Evolutionary conservation across 2,329 filamentous ascomycete species (phyloP).

Genomic region (Ophiocordyceps sinensis): DNA sequence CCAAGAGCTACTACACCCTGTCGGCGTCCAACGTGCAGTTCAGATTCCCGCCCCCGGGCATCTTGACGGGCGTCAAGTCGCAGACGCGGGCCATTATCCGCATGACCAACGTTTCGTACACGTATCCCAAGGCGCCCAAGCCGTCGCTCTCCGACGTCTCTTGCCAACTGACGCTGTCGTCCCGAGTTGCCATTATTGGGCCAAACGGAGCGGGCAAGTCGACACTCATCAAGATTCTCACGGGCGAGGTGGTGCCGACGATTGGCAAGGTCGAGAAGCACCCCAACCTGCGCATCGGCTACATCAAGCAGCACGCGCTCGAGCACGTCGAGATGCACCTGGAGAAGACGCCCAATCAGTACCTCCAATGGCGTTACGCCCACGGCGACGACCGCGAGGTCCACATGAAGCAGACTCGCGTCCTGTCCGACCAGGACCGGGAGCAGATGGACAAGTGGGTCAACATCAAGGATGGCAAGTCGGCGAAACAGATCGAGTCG

Average conservation of each 20-base stretch:
- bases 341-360: conserved; percentile 98
- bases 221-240: conserved; percentile 93
- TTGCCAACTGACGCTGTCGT: conserved; percentile 79
- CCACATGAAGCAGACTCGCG: conserved; percentile 91
- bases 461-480: conserved; percentile 71
- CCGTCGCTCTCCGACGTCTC: conserved; percentile 78
- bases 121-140: conserved; percentile 82
- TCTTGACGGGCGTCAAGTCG: conserved; percentile 89
- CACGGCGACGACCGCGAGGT: conserved; percentile 96
- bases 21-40: conserved; percentile 81
- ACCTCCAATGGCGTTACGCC: conserved; percentile 95
- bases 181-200: conserved; percentile 89
- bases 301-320: conserved; percentile 98
- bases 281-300: conserved; percentile 94
- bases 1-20: conserved; percentile 95
- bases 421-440: conserved; percentile 71
- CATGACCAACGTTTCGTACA: conserved; percentile 82
- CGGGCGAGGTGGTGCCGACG: conserved; percentile 77
- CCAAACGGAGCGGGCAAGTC: conserved; percentile 97
- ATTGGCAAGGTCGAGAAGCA: conserved; percentile 90
- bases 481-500: conserved; percentile 63
- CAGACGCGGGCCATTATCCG: conserved; percentile 86
- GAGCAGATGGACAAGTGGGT: conserved; percentile 85
- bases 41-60: conserved; percentile 94
- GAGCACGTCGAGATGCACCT: conserved; percentile 99